These are phyloP conservation scores for Naganishia randhawae DNA, from an alignment of 768 basidiomycete species.

Conservation along the genomic window DNA sequence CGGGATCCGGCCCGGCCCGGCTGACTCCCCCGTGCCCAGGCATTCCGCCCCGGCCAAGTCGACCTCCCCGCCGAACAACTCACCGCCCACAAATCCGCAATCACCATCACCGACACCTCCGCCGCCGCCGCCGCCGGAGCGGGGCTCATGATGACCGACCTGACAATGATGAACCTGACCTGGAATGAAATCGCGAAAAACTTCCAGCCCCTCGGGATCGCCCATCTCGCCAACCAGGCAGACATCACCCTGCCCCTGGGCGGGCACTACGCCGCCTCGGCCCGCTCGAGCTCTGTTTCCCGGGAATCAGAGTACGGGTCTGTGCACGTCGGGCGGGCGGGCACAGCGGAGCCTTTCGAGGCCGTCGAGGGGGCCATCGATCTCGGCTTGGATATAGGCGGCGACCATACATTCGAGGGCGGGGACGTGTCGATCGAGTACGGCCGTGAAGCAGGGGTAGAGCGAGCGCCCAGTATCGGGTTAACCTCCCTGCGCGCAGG, in stretches of 20 bases:
- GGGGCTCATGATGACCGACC: slow-evolving; percentile 16
- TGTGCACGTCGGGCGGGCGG: slow-evolving; percentile 66
- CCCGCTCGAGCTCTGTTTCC: slow-evolving; percentile 58
- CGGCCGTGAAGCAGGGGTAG: slow-evolving; percentile 23
- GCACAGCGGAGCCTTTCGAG: slow-evolving; percentile 56
- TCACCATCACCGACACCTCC: slow-evolving; percentile 65
- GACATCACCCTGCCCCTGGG: slow-evolving; percentile 77
- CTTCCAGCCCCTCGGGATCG: slow-evolving; percentile 59
- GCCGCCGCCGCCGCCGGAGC: neutral
- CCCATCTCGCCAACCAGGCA: slow-evolving; percentile 72
- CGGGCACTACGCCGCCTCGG: slow-evolving; percentile 64
- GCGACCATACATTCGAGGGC: neutral
- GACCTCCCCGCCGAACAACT: slow-evolving; percentile 95
- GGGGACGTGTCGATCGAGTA: slow-evolving; percentile 21
- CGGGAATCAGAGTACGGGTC: slow-evolving; percentile 23
- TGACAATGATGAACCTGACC: slow-evolving; percentile 2
- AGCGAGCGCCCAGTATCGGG: slow-evolving; percentile 54
- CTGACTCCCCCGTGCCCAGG: slow-evolving; percentile 54
- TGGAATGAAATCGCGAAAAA: slow-evolving; percentile 23
- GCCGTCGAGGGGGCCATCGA: slow-evolving; percentile 56
- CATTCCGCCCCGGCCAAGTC: slow-evolving; percentile 89
- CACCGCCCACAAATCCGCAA: slow-evolving; percentile 76
- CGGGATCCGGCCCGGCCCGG: neutral
- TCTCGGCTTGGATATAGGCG: slow-evolving; percentile 60
- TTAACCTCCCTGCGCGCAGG: neutral